Conservation (phyloP, 129 eudicot genomes). For the Saussurea involucrata region DNA sequence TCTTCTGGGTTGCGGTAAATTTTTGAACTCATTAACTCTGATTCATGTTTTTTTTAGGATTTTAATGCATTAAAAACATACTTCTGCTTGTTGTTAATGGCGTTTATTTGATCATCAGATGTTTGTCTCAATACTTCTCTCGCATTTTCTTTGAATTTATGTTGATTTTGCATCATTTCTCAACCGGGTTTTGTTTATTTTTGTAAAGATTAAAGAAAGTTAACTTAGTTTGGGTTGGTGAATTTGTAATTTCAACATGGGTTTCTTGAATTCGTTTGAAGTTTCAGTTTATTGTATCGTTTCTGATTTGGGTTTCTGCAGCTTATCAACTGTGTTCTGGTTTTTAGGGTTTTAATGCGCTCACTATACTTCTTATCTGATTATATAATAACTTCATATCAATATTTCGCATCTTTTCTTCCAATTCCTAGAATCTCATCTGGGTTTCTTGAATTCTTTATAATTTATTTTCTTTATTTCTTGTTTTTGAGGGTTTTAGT, state of each 20-base stretch:
- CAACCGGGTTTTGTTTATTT: not conserved
- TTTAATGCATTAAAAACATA: not conserved
- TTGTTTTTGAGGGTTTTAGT: not conserved
- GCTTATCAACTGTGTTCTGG: conserved; percentile 5
- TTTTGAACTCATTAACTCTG: not conserved
- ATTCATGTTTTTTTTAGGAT: not conserved
- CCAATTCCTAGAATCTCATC: not conserved
- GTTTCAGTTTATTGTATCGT: not conserved
- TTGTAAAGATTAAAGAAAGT: not conserved
- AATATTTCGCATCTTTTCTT: not conserved
- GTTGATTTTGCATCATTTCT: not conserved
- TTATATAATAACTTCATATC: not conserved
- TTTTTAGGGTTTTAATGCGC: conserved; percentile 5
- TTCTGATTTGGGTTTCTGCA: not conserved
- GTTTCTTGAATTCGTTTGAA: conserved; percentile 4
- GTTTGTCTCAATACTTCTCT: not conserved
- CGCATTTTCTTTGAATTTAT: not conserved
- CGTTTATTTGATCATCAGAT: not conserved
- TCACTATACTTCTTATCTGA: not conserved
- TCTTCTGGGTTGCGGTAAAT: conserved; percentile 8
- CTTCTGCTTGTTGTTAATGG: not conserved
- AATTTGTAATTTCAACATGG: not conserved
- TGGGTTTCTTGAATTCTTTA: conserved; percentile 5
- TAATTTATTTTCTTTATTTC: not conserved
- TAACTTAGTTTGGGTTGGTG: not conserved